Percentiles rank a stretch among this genome's conserved stretches.
phyloP scores from a whole-genome alignment of 225 moss, liverwort and hornwort species.

The Asterella californica region DNA sequence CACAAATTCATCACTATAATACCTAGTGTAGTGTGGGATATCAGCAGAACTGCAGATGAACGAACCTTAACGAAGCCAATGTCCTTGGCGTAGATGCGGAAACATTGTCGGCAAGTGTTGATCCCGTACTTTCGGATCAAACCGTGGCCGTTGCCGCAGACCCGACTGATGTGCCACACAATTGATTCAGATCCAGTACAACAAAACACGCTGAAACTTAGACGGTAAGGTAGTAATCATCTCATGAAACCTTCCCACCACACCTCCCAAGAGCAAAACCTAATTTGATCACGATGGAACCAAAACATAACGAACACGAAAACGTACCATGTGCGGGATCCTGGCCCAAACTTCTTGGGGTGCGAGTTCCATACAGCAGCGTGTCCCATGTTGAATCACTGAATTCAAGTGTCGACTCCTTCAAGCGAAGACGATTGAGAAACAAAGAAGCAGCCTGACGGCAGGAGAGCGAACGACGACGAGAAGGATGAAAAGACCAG shows the following conservation, averaged over 20 bases:
- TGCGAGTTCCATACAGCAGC: constrained; percentile 80
- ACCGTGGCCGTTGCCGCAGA: constrained; percentile 53
- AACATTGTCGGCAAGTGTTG: constrained; percentile 57
- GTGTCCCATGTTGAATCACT: constrained; percentile 53
- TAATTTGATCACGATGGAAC: not conserved
- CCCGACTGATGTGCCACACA: constrained; percentile 32
- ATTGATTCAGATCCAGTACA: not conserved
- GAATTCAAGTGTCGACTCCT: not conserved
- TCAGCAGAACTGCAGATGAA: not conserved
- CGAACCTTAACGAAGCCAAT: constrained; percentile 58
- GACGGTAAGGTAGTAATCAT: not conserved
- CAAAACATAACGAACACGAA: not conserved
- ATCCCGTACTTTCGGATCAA: constrained; percentile 57
- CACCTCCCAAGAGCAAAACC: not conserved
- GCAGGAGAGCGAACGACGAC: not conserved
- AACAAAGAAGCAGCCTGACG: not conserved
- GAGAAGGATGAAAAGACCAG: not conserved
- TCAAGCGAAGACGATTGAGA: not conserved
- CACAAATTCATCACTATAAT: no score
- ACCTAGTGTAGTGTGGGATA: no score
- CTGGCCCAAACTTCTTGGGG: constrained; percentile 65
- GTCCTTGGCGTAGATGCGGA: constrained; percentile 58
- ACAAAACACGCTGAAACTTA: not conserved
- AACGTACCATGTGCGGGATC: constrained; percentile 66
- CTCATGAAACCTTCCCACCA: no score